These are phyloP conservation scores for Solanum chilense DNA, from an alignment of 257 asterid species.

Conservation along the genomic window DNA sequence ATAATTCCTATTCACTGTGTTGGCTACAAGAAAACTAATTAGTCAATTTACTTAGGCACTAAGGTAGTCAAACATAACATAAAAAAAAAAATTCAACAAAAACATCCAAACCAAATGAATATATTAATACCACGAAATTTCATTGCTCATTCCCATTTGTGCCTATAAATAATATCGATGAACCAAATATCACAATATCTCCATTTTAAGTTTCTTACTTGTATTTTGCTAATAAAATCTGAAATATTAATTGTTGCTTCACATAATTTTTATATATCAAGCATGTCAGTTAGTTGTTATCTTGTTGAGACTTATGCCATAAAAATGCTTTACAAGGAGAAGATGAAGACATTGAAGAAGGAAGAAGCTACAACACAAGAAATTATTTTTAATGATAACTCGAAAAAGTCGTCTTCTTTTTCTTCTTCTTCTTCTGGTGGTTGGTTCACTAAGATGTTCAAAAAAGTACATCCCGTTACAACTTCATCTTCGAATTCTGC, in stretches of 20 bases:
- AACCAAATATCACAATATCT: neutral
- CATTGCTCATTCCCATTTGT: neutral
- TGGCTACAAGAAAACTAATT: neutral
- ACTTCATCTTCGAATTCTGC: neutral
- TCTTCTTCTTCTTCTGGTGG: neutral
- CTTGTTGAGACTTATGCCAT: constrained; percentile 22
- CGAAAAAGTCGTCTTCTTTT: neutral
- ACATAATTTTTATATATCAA: neutral
- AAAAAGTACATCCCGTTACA: neutral
- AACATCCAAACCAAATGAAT: neutral
- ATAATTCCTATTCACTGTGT: neutral
- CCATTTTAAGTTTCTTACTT: neutral
- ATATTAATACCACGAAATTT: neutral
- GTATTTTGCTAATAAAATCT: neutral
- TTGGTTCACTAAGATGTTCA: neutral
- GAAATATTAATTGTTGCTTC: neutral
- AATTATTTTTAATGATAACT: neutral
- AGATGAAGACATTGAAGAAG: constrained; percentile 4
- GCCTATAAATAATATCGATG: neutral
- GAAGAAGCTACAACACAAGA: neutral
- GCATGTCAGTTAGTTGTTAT: neutral
- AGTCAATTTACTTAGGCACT: neutral
- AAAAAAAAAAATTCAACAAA: neutral
- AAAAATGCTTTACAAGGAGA: constrained; percentile 14
- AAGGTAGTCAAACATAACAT: neutral